phyloP scores from a whole-genome alignment of 257 asterid species.

The Primulina huaijiensis region DNA sequence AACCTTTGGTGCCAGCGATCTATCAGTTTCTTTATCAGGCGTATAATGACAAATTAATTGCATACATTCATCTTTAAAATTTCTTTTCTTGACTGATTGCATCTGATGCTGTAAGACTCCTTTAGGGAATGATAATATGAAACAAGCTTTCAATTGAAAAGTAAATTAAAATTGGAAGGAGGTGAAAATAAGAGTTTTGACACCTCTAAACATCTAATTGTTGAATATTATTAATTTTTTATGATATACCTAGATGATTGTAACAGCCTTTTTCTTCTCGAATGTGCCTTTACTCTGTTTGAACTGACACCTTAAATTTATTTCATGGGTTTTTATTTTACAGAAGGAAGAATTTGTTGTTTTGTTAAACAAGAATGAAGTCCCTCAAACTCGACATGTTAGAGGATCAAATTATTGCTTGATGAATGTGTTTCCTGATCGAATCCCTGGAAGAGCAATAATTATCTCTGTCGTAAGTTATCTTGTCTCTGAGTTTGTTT shows the following conservation, averaged over 20 bases:
- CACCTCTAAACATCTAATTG: background rate
- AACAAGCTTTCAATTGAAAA: background rate
- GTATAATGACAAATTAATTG: background rate
- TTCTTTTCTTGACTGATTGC: background rate
- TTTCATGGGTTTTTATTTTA: conserved; percentile 10
- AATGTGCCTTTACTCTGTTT: background rate
- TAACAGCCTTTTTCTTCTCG: background rate
- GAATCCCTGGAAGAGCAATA: conserved; percentile 88
- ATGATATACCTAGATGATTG: too few relatives aligned
- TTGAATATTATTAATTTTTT: background rate
- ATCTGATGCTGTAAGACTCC: background rate
- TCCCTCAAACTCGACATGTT: conserved; percentile 87
- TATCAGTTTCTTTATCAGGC: background rate
- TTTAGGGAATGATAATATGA: background rate
- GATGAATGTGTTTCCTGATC: conserved; percentile 81
- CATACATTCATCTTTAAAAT: background rate
- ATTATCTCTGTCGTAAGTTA: conserved; percentile 77
- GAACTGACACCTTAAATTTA: background rate
- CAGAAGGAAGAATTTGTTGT: conserved; percentile 84
- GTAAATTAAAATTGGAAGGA: background rate
- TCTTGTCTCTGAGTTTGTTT: background rate
- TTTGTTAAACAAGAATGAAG: conserved; percentile 53
- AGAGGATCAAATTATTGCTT: conserved; percentile 92
- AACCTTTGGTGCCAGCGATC: background rate
- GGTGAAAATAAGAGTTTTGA: background rate